Conservation (phyloP, 225 moss, liverwort and hornwort species). For the Pseudisothecium myosuroides region DNA sequence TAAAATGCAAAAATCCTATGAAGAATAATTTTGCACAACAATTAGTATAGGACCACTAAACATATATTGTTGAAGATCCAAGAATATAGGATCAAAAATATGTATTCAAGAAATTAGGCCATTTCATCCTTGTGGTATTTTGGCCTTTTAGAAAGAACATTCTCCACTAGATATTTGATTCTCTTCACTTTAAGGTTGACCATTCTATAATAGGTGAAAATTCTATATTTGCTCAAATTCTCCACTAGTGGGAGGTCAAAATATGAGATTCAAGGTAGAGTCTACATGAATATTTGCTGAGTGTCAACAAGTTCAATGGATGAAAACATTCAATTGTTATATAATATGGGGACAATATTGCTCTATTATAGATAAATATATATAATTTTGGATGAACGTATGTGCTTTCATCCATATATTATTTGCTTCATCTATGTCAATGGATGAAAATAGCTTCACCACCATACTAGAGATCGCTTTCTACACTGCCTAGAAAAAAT, state of each 20-base stretch:
- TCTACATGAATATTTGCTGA: too few species aligned
- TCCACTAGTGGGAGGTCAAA: too few species aligned
- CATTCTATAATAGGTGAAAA: neutral
- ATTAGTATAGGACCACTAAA: neutral
- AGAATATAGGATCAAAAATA: neutral
- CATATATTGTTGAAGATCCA: neutral
- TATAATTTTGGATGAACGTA: neutral
- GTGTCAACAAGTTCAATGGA: neutral
- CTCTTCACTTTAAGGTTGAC: neutral
- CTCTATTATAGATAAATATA: neutral
- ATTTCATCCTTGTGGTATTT: neutral
- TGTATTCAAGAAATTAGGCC: neutral
- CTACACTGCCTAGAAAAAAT: accelerated
- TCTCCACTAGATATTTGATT: accelerated
- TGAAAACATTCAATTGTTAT: neutral
- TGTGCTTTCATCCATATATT: neutral
- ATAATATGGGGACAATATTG: neutral
- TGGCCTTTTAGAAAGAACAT: accelerated
- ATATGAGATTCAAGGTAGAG: too few species aligned
- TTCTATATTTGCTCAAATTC: too few species aligned
- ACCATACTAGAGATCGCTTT: accelerated
- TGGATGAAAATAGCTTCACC: neutral
- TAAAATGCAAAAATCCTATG: too few species aligned
- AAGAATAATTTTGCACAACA: neutral
- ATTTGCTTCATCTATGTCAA: neutral